Conservation (phyloP, 495 filamentous ascomycete species). For the Polyplosphaeria fusca region DNA sequence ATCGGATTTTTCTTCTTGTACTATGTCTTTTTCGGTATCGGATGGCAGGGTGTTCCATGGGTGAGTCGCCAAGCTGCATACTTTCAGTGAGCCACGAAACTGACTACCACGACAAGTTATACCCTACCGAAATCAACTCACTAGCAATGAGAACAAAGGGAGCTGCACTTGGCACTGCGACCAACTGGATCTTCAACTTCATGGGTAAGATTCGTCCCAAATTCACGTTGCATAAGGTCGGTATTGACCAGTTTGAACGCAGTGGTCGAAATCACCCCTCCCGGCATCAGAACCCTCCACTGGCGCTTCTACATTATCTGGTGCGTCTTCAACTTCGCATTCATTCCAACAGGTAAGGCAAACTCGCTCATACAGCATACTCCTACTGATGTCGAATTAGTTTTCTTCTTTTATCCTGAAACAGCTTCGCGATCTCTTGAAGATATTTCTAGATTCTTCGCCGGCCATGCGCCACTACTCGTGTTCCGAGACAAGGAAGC, state of each 20-base stretch:
- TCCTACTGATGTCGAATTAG: constrained; percentile 34
- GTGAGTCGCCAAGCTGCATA: neutral
- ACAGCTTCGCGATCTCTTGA: constrained; percentile 54
- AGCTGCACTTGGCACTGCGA: constrained; percentile 56
- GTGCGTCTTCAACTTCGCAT: constrained; percentile 55
- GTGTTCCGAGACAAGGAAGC: constrained; percentile 45
- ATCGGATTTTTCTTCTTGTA: constrained; percentile 44
- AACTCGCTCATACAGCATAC: neutral
- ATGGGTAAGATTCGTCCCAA: no score
- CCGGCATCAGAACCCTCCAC: constrained; percentile 54
- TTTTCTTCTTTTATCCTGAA: constrained; percentile 63
- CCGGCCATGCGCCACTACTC: constrained; percentile 40
- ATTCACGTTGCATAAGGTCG: no score
- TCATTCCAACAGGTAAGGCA: constrained; percentile 48
- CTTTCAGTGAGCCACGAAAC: constrained; percentile 22
- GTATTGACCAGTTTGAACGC: no score
- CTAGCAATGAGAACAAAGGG: constrained; percentile 57
- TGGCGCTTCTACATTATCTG: constrained; percentile 68
- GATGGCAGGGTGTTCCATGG: constrained; percentile 36
- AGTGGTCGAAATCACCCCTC: constrained; percentile 64
- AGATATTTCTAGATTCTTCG: constrained; percentile 51
- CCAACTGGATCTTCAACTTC: constrained; percentile 61
- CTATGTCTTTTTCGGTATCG: constrained; percentile 39
- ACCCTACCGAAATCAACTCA: constrained; percentile 61
- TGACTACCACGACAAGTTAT: constrained; percentile 41